phyloP scores from a whole-genome alignment of 2,329 filamentous ascomycete genomes.

The Fusarium setosum region DNA sequence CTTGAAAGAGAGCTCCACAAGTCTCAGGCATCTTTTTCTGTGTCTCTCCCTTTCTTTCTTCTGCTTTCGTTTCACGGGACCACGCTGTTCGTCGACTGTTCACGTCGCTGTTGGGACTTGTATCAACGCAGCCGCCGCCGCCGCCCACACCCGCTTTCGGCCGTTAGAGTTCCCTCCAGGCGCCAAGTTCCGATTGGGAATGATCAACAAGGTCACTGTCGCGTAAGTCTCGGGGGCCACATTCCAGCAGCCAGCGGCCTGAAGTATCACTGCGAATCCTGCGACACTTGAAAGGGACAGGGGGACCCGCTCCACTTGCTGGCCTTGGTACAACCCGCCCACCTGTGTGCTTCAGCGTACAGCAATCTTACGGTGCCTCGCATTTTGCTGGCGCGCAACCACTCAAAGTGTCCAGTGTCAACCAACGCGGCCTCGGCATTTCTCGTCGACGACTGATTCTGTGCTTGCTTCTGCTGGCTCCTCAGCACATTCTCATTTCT shows the following conservation, averaged over 20 bases:
- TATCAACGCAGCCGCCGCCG: slow-evolving; percentile 8
- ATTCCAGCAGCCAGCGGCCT: slow-evolving; percentile 36
- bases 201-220: slow-evolving; percentile 39
- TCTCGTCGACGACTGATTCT: slow-evolving; percentile 18
- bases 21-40: slow-evolving; percentile 12
- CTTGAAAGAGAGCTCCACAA: slow-evolving; percentile 31
- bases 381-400: slow-evolving; percentile 16
- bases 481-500: slow-evolving; percentile 24
- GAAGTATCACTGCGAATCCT: slow-evolving; percentile 24
- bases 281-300: slow-evolving; percentile 31
- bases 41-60: slow-evolving; percentile 1
- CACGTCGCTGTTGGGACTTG: slow-evolving; percentile 20
- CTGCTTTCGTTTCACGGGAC: slow-evolving; percentile 4
- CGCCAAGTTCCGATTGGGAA: slow-evolving; percentile 36
- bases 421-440: slow-evolving; percentile 30
- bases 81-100: slow-evolving; percentile 4
- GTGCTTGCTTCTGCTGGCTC: slow-evolving; percentile 5
- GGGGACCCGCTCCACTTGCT: slow-evolving; percentile 31
- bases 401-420: slow-evolving; percentile 31
- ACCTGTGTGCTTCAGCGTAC: slow-evolving; percentile 29
- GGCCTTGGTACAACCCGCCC: slow-evolving; percentile 17
- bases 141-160: slow-evolving; percentile 21
- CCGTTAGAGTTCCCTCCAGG: slow-evolving; percentile 21
- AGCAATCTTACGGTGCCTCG: slow-evolving; percentile 19
- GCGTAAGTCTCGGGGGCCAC: slow-evolving; percentile 33